Percentiles rank a stretch among this genome's conserved stretches.
These are phyloP conservation scores for Ogataea neopini DNA, from an alignment of 805 yeast genomes.

Conservation along the genomic window DNA sequence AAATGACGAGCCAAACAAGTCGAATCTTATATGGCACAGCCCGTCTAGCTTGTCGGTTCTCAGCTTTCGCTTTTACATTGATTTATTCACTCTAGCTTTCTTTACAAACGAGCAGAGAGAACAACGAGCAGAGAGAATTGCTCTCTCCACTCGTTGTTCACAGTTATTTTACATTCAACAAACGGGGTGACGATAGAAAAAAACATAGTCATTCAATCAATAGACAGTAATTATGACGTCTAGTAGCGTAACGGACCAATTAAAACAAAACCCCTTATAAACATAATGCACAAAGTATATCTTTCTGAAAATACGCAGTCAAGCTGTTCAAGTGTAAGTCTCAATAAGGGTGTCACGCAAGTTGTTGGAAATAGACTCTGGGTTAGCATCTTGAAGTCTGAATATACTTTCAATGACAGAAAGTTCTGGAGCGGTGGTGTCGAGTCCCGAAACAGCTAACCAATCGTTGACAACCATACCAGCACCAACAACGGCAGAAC, in stretches of 20 bases:
- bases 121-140: too few relatives aligned
- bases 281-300: conserved; percentile 8
- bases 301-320: conserved; percentile 2
- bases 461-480: conserved; percentile 99
- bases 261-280: conserved; percentile 6
- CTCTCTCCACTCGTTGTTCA: too few relatives aligned
- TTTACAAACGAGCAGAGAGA: too few relatives aligned
- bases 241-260: conserved; percentile 6
- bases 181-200: conserved; percentile 1
- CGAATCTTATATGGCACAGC: too few relatives aligned
- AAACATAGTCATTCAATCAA: conserved; percentile 2
- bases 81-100: too few relatives aligned
- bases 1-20: too few relatives aligned
- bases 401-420: conserved; percentile 96
- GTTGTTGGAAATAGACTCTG: conserved; percentile 80
- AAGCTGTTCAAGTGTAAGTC: conserved; percentile 64
- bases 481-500: conserved; percentile 96
- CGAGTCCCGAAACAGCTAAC: conserved; percentile 95
- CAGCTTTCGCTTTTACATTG: too few relatives aligned
- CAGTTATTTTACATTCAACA: neutral
- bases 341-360: conserved; percentile 91
- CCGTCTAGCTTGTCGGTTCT: too few relatives aligned
- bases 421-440: conserved; percentile 97
- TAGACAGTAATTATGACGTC: conserved; percentile 1
- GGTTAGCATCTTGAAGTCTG: conserved; percentile 88